Conservation (phyloP, 2,329 filamentous ascomycete genomes). For the Atkinsonella texensis region DNA sequence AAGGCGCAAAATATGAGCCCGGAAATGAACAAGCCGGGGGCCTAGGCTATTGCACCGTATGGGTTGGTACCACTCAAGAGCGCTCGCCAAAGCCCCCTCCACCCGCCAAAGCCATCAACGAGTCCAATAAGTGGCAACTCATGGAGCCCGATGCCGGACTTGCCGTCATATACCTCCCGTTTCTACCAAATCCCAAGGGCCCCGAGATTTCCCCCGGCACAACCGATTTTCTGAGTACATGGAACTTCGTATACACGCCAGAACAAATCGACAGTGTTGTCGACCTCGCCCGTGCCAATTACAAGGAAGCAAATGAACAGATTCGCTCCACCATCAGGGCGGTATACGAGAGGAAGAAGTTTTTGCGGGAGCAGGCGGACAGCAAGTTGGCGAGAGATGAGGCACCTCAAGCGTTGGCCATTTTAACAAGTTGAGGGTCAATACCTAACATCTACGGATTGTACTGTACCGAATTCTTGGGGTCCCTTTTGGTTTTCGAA, state of each 20-base stretch:
- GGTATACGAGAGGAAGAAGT: slow-evolving; percentile 87
- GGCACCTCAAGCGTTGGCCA: slow-evolving; percentile 3
- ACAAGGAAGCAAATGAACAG: slow-evolving; percentile 66
- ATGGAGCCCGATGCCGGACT: slow-evolving; percentile 73
- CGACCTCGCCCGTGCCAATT: slow-evolving; percentile 74
- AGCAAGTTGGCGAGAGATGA: slow-evolving; percentile 22
- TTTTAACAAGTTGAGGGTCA: slow-evolving; percentile 1
- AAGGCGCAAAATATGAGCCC: slow-evolving; percentile 26
- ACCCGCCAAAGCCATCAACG: slow-evolving; percentile 40
- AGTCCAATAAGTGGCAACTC: slow-evolving; percentile 52
- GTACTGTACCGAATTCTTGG: too few relatives aligned
- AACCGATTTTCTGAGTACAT: slow-evolving; percentile 83
- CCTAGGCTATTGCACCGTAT: slow-evolving; percentile 85
- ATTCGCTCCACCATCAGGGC: slow-evolving; percentile 69
- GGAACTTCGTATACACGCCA: slow-evolving; percentile 95
- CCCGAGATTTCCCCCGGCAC: slow-evolving; percentile 71
- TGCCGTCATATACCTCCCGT: slow-evolving; percentile 80
- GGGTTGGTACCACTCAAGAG: slow-evolving; percentile 79
- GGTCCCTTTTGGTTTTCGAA: too few relatives aligned
- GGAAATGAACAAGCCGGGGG: slow-evolving; percentile 41
- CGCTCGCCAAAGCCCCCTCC: slow-evolving; percentile 43
- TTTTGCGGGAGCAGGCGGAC: slow-evolving; percentile 44
- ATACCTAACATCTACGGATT: too few relatives aligned
- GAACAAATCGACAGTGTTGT: slow-evolving; percentile 83
- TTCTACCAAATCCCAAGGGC: slow-evolving; percentile 70